These are phyloP conservation scores for Trichocomaceae sp. DNA, from an alignment of 2,329 filamentous ascomycete species.

Conservation along the genomic window DNA sequence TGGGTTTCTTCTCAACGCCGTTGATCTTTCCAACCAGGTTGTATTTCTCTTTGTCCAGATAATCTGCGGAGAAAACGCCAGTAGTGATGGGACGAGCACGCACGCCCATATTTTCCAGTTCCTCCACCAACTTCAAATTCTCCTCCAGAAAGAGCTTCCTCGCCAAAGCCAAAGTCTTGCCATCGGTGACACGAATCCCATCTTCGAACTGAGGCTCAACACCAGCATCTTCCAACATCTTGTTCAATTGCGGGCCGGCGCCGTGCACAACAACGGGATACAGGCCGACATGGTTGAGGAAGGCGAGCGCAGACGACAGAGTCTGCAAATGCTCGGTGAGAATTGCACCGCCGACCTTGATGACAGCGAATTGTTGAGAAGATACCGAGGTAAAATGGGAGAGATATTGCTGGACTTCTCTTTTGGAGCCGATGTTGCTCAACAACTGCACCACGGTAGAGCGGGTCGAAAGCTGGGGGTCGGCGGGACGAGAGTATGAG, in stretches of 20 bases:
- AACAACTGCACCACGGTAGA: slow-evolving; percentile 83
- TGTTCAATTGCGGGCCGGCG: slow-evolving; percentile 90
- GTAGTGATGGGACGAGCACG: slow-evolving; percentile 81
- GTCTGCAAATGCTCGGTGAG: slow-evolving; percentile 90
- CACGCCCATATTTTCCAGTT: slow-evolving; percentile 82
- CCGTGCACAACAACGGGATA: slow-evolving; percentile 96
- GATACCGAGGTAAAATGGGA: slow-evolving; percentile 96
- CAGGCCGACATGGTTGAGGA: slow-evolving; percentile 89
- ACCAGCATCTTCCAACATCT: slow-evolving; percentile 78
- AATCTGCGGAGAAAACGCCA: slow-evolving; percentile 87
- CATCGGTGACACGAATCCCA: slow-evolving; percentile 91
- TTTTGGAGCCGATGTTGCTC: slow-evolving; percentile 91
- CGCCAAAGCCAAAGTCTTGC: slow-evolving; percentile 85
- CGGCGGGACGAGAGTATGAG: slow-evolving; percentile 41
- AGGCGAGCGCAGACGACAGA: slow-evolving; percentile 79
- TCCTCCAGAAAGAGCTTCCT: slow-evolving; percentile 91
- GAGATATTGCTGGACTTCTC: slow-evolving; percentile 94
- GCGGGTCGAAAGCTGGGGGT: slow-evolving; percentile 57
- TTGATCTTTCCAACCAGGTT: slow-evolving; percentile 94
- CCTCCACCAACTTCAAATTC: slow-evolving; percentile 86
- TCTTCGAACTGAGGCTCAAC: slow-evolving; percentile 95
- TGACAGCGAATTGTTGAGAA: slow-evolving; percentile 94
- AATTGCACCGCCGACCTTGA: slow-evolving; percentile 96
- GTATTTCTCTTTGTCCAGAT: slow-evolving; percentile 94
- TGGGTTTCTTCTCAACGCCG: slow-evolving; percentile 79